Conservation (phyloP, 768 basidiomycete species). For the Pleurotus cornucopiae region DNA sequence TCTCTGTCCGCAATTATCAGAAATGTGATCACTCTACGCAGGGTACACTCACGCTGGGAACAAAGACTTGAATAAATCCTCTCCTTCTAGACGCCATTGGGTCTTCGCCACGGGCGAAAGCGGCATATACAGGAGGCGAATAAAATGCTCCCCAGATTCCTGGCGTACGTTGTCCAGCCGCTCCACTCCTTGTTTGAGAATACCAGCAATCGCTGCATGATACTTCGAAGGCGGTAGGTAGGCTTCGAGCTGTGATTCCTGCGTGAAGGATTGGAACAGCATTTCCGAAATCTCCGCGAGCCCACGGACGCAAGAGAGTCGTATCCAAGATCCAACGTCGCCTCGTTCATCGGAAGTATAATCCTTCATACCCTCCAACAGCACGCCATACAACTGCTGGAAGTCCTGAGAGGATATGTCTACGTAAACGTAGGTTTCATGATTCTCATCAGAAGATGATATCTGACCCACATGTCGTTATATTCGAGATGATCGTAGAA, state of each 20-base stretch:
- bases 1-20: constrained; percentile 22
- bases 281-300: constrained; percentile 50
- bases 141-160: constrained; percentile 64
- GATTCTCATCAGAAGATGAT: constrained; percentile 5
- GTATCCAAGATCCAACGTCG: constrained; percentile 95
- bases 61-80: constrained; percentile 47
- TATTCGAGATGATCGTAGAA: constrained; percentile 33
- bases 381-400: constrained; percentile 44
- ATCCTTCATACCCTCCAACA: constrained; percentile 77
- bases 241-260: constrained; percentile 41
- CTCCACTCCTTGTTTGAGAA: constrained; percentile 88
- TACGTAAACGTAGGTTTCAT: constrained; percentile 21
- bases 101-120: constrained; percentile 35
- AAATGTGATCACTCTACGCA: not conserved
- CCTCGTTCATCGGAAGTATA: constrained; percentile 94
- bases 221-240: constrained; percentile 61
- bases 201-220: constrained; percentile 53
- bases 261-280: constrained; percentile 40
- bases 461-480: constrained; percentile 40
- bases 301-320: constrained; percentile 70
- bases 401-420: constrained; percentile 45
- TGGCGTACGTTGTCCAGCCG: constrained; percentile 88
- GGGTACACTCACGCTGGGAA: constrained; percentile 38
- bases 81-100: constrained; percentile 50
- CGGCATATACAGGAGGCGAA: constrained; percentile 42